phyloP scores from a whole-genome alignment of 768 basidiomycete species.

The Cystobasidium ongulense region DNA sequence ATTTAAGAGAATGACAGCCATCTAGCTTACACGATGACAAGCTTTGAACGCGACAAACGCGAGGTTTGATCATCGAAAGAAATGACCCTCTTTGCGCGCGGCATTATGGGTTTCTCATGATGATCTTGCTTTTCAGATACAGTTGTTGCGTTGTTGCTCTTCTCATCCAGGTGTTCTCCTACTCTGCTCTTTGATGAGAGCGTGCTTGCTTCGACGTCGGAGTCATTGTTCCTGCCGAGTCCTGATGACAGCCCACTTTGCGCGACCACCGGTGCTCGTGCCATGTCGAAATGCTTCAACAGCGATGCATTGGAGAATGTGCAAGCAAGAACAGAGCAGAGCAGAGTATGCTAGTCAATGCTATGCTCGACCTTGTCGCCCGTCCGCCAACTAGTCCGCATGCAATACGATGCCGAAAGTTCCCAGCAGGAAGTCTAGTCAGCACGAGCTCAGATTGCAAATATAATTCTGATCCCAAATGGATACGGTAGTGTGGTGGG shows the following conservation, averaged over 20 bases:
- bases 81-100: slow-evolving; percentile 5
- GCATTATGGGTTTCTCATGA: slow-evolving; percentile 1
- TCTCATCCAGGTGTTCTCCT: neutral
- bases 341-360: too few relatives aligned
- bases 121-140: neutral
- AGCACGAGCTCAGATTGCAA: too few relatives aligned
- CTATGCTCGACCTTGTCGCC: neutral
- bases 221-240: neutral
- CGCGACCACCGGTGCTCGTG: neutral
- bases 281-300: neutral
- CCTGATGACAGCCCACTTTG: neutral
- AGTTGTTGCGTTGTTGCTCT: neutral
- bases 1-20: neutral
- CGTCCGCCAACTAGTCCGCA: too few relatives aligned
- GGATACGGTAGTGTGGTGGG: too few relatives aligned
- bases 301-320: neutral
- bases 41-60: slow-evolving; percentile 13
- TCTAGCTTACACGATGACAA: slow-evolving; percentile 7
- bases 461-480: too few relatives aligned
- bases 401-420: neutral
- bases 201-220: neutral
- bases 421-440: too few relatives aligned
- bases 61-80: slow-evolving; percentile 17
- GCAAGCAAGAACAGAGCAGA: neutral
- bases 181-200: neutral